A percentile compares a stretch with the other conserved stretches of the same genome.
These are phyloP conservation scores for sunflower (Helianthus annuus) DNA, from an alignment of 129 eudicot species.

Conservation along the genomic window DNA sequence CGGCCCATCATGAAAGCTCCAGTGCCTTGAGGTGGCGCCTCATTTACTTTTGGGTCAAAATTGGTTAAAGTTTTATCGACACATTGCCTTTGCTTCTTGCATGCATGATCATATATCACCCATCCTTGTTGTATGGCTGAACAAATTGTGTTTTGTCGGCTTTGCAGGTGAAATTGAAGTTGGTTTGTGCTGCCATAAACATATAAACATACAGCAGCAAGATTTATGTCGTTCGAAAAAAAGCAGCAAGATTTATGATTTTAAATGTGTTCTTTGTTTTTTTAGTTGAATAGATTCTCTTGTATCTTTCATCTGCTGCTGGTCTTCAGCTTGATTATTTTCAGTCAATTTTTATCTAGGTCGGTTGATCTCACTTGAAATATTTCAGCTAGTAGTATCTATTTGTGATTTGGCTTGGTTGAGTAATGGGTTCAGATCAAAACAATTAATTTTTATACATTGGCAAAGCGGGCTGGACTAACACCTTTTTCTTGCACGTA, in stretches of 20 bases:
- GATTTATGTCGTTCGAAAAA: too few relatives aligned
- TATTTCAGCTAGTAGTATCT: not conserved
- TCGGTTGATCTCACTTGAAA: not conserved
- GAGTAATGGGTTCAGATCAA: not conserved
- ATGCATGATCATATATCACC: not conserved
- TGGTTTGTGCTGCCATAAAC: constrained; percentile 7
- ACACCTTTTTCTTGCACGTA: not conserved
- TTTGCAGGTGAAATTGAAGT: constrained; percentile 29
- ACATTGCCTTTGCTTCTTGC: constrained; percentile 3
- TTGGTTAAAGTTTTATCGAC: not conserved
- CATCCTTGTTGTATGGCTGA: constrained; percentile 22
- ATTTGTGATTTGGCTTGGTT: not conserved
- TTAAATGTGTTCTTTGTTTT: not conserved
- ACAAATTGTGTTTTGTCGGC: not conserved
- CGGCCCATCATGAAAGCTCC: too few relatives aligned
- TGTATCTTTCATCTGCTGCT: constrained; percentile 3
- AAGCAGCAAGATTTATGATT: constrained; percentile 5
- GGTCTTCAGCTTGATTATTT: not conserved
- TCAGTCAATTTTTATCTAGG: not conserved
- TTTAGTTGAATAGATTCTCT: not conserved
- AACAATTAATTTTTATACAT: not conserved
- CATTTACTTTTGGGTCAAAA: too few relatives aligned
- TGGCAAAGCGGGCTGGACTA: not conserved
- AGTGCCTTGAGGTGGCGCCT: too few relatives aligned
- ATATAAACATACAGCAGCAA: constrained; percentile 15